Evolutionary conservation across 345 rosid genomes (phyloP).

Genomic region (Linum tenue): DNA sequence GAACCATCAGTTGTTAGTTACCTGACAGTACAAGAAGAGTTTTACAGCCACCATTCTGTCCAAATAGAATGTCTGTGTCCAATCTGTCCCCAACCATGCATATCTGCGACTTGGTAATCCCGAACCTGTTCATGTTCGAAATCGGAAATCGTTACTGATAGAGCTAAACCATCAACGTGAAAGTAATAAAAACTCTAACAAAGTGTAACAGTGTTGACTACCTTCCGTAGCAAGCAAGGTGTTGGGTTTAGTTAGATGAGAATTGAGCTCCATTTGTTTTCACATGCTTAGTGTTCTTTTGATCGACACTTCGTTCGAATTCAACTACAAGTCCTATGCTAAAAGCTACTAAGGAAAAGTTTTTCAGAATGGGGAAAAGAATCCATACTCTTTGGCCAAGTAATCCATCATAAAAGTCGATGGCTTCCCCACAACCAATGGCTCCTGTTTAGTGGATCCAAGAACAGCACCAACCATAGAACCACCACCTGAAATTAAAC

Average conservation of each 20-base stretch:
- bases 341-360: background rate
- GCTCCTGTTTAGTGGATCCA: slow-evolving; percentile 29
- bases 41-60: slow-evolving; percentile 30
- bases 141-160: background rate
- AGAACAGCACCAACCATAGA: slow-evolving; percentile 26
- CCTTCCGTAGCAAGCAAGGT: no score
- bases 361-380: background rate
- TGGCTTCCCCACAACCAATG: slow-evolving; percentile 27
- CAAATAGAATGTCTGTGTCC: slow-evolving; percentile 27
- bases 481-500: slow-evolving; percentile 23
- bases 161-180: no score
- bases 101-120: slow-evolving; percentile 45
- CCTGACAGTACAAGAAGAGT: slow-evolving; percentile 29
- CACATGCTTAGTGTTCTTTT: no score
- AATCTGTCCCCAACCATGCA: slow-evolving; percentile 33
- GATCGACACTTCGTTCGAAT: no score
- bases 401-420: slow-evolving; percentile 38
- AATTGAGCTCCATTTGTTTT: no score
- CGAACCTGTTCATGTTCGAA: slow-evolving; percentile 43
- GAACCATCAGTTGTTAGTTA: background rate
- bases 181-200: no score
- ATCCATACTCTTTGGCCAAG: slow-evolving; percentile 62
- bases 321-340: no score
- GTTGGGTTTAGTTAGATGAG: no score
- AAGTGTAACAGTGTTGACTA: no score